Evolutionary conservation across 2,329 filamentous ascomycete species (phyloP), one percentile per base, ranked within the genome.

Genomic region (Chaetomium sp.): DNA sequence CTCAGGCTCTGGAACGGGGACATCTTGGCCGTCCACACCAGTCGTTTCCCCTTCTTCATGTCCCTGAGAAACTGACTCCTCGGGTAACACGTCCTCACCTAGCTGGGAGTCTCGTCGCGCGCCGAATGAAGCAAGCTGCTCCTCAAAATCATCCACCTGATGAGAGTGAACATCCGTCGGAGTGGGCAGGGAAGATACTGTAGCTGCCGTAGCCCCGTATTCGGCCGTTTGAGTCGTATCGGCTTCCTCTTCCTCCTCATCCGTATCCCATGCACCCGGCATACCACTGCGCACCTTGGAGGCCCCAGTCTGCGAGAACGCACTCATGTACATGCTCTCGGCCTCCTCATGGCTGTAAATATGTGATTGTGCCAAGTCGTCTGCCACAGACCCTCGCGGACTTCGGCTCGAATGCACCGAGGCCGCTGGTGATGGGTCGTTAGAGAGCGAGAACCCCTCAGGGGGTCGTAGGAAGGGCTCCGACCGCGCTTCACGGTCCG

Each of bases 261-360:
- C 6, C 3, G 10, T 5, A 52, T 73, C 76, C 80, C 79, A 82
- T 5, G 71, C 71, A 5, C 79, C 79, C 1, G 80, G 80, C 74
- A 82, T 81, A 3, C 64, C 59, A 19, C 62, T 62, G 12, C 50
- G 65, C 14, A 67, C 40, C 42, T 65, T 65, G 8, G 70, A 67
- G 2, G 67, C 66, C 37, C 71, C 68, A 1, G 70, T 68, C 33
- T 79, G 71, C 2, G 83, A 86, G 51, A 86, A 80, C 1, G 84
- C 84, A 59, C 84, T 92, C 84, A 91, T 86, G 64, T 94, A 95
- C 85, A 95, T 88, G 68, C 89, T 94, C 66, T 89, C 85, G 0
- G 88, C 88, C 59, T 92, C 88, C 59, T 90, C 87, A 56, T 90
- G 87, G 38, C 82, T 89, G 65, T 88, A 92, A 1, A 91, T 66